Conservation (phyloP, 441 rosid species). For the Syzygium syzygioides region DNA sequence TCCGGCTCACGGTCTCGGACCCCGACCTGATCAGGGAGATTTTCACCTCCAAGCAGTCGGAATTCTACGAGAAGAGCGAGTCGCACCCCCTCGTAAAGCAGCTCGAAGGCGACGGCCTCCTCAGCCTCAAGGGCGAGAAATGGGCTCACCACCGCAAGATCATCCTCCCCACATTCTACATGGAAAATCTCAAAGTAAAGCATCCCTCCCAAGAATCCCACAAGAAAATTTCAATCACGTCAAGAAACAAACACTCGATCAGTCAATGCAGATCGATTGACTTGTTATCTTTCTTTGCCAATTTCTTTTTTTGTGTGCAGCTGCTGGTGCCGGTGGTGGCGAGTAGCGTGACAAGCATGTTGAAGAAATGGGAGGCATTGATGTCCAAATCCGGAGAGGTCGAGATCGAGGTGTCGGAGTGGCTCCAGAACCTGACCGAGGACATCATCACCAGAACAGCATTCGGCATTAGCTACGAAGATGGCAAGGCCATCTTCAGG, state of each 20-base stretch:
- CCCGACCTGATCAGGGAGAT: slow-evolving; percentile 88
- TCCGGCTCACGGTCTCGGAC: slow-evolving; percentile 79
- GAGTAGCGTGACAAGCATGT: slow-evolving; percentile 61
- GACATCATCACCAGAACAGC: slow-evolving; percentile 76
- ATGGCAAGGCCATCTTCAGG: slow-evolving; percentile 67
- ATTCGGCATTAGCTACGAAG: slow-evolving; percentile 82
- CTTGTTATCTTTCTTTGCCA: not conserved
- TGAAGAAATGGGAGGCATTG: slow-evolving; percentile 58
- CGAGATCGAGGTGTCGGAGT: slow-evolving; percentile 77
- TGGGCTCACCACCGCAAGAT: slow-evolving; percentile 94
- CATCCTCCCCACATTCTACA: slow-evolving; percentile 75
- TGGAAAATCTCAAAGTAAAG: slow-evolving; percentile 90
- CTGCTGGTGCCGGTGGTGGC: slow-evolving; percentile 75
- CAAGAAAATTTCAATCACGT: not conserved
- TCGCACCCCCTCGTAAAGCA: slow-evolving; percentile 88
- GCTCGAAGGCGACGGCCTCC: slow-evolving; percentile 95
- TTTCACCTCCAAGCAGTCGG: slow-evolving; percentile 57
- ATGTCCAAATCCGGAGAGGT: slow-evolving; percentile 37
- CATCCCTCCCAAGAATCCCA: not conserved
- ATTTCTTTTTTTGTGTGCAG: slow-evolving; percentile 13
- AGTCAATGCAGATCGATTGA: not conserved
- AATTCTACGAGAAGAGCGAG: slow-evolving; percentile 76
- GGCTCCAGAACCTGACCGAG: slow-evolving; percentile 77
- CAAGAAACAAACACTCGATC: not conserved
- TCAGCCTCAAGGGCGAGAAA: slow-evolving; percentile 86